phyloP scores from a whole-genome alignment of 2,329 filamentous ascomycete species.

The Colletotrichum scovillei region DNA sequence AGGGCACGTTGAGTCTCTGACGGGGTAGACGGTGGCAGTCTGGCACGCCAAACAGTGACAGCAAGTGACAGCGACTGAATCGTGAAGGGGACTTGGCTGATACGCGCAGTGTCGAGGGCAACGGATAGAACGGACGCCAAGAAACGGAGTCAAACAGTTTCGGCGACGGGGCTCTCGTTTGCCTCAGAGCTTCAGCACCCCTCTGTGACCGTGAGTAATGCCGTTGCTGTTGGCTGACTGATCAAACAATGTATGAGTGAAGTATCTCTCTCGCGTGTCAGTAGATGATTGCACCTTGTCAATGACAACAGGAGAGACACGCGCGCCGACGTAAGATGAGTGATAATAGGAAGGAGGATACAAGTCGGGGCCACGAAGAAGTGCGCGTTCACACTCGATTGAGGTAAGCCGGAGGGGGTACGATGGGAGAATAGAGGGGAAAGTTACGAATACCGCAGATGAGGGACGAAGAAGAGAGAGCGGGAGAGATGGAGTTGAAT shows the following conservation, averaged over 20 bases:
- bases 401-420: conserved; percentile 2
- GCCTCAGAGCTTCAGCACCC: not conserved
- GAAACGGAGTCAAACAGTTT: conserved; percentile 24
- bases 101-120: conserved; percentile 28
- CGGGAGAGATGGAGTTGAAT: not conserved
- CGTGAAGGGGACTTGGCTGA: conserved; percentile 31
- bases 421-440: not conserved
- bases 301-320: not conserved
- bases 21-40: not conserved
- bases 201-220: not conserved
- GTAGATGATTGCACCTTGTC: not conserved
- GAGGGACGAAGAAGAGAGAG: not conserved
- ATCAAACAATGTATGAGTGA: not conserved
- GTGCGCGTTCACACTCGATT: conserved; percentile 18
- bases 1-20: not conserved
- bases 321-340: conserved; percentile 11
- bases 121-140: conserved; percentile 24
- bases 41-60: not conserved
- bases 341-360: not conserved
- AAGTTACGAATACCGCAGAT: not conserved
- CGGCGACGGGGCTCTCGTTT: conserved; percentile 3
- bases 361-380: conserved; percentile 1
- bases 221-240: conserved; percentile 2
- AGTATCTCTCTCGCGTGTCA: not conserved
- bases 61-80: conserved; percentile 20